phyloP scores from a whole-genome alignment of 225 moss, liverwort and hornwort genomes.

The Pleurozium schreberi region DNA sequence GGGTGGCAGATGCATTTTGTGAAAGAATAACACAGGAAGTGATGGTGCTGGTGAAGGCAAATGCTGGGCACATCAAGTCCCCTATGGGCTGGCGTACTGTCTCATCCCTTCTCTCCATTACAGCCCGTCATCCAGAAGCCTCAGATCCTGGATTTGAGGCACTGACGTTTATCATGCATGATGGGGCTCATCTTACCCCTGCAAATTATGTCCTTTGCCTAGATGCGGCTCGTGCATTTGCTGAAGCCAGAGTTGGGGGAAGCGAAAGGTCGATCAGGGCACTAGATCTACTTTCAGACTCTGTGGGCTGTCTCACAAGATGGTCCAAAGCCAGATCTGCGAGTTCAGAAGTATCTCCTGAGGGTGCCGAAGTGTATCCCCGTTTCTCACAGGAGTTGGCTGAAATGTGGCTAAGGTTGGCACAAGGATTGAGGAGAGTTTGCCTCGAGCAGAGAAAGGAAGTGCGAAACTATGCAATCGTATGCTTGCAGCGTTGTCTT shows the following conservation, averaged over 20 bases:
- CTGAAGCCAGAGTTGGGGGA: slow-evolving; percentile 95
- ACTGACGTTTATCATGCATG: slow-evolving; percentile 91
- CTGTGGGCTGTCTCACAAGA: slow-evolving; percentile 75
- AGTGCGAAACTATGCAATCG: slow-evolving; percentile 86
- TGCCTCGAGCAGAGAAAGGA: slow-evolving; percentile 96
- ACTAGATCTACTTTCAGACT: slow-evolving; percentile 79
- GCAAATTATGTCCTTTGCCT: slow-evolving; percentile 96
- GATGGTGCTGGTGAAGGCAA: slow-evolving; percentile 93
- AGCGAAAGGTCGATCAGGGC: slow-evolving; percentile 80
- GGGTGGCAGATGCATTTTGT: slow-evolving; percentile 97
- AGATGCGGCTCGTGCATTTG: slow-evolving; percentile 96
- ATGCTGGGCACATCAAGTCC: slow-evolving; percentile 93
- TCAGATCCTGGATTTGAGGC: slow-evolving; percentile 98
- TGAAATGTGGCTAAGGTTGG: slow-evolving; percentile 97
- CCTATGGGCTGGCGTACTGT: slow-evolving; percentile 98
- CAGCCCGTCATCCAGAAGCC: slow-evolving; percentile 92
- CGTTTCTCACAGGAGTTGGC: slow-evolving; percentile 76
- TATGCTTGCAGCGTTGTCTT: slow-evolving; percentile 88
- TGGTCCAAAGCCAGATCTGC: slow-evolving; percentile 57
- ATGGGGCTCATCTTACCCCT: slow-evolving; percentile 87
- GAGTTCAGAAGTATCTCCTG: slow-evolving; percentile 13
- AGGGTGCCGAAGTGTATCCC: slow-evolving; percentile 33
- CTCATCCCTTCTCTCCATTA: slow-evolving; percentile 84
- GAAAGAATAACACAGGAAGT: slow-evolving; percentile 96
- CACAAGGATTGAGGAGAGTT: slow-evolving; percentile 77